Conservation (phyloP, 2,329 filamentous ascomycete species). For the Aspergillus hortae region DNA sequence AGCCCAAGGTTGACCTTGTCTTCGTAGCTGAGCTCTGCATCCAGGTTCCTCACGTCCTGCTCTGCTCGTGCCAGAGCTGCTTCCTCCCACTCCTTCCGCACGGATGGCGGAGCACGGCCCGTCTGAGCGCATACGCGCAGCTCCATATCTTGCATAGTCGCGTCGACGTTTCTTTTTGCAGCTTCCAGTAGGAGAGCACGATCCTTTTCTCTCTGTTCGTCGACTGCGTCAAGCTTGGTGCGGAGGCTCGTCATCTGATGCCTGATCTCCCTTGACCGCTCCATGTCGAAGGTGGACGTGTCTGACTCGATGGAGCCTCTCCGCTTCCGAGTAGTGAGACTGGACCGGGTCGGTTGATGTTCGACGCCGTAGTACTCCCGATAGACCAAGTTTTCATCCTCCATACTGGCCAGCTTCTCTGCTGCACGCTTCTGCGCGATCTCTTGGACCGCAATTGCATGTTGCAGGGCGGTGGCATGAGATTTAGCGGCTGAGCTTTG, state of each 20-base stretch:
- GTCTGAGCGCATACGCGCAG: conserved; percentile 73
- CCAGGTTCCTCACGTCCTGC: conserved; percentile 60
- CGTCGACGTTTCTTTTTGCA: conserved; percentile 82
- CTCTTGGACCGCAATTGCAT: conserved; percentile 64
- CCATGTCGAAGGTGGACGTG: conserved; percentile 59
- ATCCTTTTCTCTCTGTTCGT: conserved; percentile 59
- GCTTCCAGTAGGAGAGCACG: conserved; percentile 71
- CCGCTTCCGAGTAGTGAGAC: conserved; percentile 55
- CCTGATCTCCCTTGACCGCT: conserved; percentile 68
- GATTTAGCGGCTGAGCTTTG: conserved; percentile 29
- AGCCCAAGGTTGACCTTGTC: conserved; percentile 67
- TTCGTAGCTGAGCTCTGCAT: conserved; percentile 56
- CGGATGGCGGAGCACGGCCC: conserved; percentile 66
- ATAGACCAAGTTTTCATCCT: conserved; percentile 66
- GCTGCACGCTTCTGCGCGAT: conserved; percentile 82
- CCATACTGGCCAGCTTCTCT: conserved; percentile 75
- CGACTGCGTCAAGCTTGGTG: conserved; percentile 52
- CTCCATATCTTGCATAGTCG: conserved; percentile 74
- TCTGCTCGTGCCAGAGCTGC: conserved; percentile 68
- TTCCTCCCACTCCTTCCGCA: conserved; percentile 73
- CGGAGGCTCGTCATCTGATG: conserved; percentile 77
- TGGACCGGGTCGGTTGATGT: conserved; percentile 44
- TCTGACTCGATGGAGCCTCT: conserved; percentile 65
- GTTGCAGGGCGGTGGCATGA: conserved; percentile 19
- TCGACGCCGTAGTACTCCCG: conserved; percentile 72